Base-by-base conservation (phyloP, 805 yeast species). In the Babjeviella inositovora region DNA sequence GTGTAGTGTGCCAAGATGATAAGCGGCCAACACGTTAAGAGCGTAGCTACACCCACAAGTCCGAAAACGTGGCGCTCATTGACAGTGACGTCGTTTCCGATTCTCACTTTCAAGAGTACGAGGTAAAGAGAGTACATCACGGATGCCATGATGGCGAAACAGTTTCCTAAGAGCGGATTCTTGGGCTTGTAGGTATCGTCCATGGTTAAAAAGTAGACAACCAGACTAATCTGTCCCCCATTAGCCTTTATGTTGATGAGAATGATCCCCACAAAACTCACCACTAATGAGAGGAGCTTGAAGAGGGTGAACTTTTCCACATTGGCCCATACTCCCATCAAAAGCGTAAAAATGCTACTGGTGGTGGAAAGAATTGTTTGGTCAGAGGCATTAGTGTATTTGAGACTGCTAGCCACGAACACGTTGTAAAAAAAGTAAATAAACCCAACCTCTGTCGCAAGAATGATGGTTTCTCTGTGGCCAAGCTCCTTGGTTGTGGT, bases 311-410 rank as follows among this genome's bases (percentile, higher is more conserved):
- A 44, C 6, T 28, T 28, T 20, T 56, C 62, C 8, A 47, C 39
- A 8, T 38, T 36, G 6, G 52, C 27, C n/a, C 32, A 22, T 2
- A 34, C 40, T 2, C 60, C 58, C 11, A 53, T 39, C 14, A 54
- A 32, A 14, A 56, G 35, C 2, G 62, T 53, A 30, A 52, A 55
- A 7, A 54, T 43, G 13, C 59, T 46, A 1, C 60, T 48, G 3
- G 57, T 48, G 2, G 60, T 43, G 6, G 59, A 52, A 14, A 56
- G 32, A 7, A 54, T 55, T 1, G 61, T 51, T 27, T 47, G 56
- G 29, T 53, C 53, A 7, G 59, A 50, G 1, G 61, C 60, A 2
- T 59, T 47, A 2, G 62, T 56, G 27, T 38, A 56, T 26, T 44
- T 40, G 26, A 56, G 41, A 5, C 51, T 36, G 17, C 31, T 24